Base-by-base conservation (phyloP, 768 basidiomycete genomes). In the Serendipita sp. region DNA sequence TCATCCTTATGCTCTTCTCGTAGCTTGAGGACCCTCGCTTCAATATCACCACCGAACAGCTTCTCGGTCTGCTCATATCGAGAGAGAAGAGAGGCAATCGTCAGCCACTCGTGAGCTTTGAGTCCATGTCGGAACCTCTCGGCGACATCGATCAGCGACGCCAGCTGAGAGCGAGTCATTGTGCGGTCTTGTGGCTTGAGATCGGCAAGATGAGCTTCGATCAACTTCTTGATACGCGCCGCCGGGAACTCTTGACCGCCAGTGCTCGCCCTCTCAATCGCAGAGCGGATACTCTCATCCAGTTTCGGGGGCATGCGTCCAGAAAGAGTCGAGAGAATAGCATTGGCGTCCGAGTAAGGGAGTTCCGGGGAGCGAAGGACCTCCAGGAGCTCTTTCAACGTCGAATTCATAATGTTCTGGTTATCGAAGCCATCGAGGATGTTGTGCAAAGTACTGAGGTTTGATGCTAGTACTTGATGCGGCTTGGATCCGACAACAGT, bases 401-500 rank as follows among this genome's bases (percentile, higher is more conserved):
- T 90, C 3, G 85, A 75, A 18, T 80, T 79, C 88, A 98, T 92
- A 68, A 89, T 79, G 3, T 91, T 86, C 71, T 92, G 90, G 76
- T 97, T 97, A 75, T 99, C 96, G 74, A 87, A 99, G 43, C 96
- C 96, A 64, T 92, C 89, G 66, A 99, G 80, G 69, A 96, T 94
- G 75, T 97, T 92, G 73, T 85, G 83, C 62, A 99, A 79, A 64
- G 87, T 80, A 67, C 82, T 80, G 63, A 87, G 76, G 75, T 86
- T 87, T 68, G 83, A 82, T 63, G 81, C 77, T 65, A 91, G 83
- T 65, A 83, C 83, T 73, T 99, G 96, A 72, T 96, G 86, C 44
- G 91, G 82, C 76, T 93, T 95, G 76, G 81, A 88, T 52, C 93
- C 94, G 66, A 87, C 75, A 65, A 95, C 85, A 65, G 82, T 84